These are phyloP conservation scores for Lindgomyces ingoldianus DNA, from an alignment of 495 filamentous ascomycete genomes.

Conservation along the genomic window DNA sequence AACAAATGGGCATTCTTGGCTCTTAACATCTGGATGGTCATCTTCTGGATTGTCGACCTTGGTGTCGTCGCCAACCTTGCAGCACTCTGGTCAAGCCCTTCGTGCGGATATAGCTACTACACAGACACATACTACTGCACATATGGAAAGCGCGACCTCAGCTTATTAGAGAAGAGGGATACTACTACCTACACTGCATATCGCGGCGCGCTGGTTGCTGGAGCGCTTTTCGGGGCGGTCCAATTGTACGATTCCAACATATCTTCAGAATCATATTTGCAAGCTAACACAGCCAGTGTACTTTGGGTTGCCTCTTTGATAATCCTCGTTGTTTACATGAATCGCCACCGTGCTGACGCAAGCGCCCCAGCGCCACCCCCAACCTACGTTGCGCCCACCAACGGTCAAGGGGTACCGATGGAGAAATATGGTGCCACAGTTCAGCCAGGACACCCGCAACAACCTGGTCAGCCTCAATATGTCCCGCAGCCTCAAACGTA, in stretches of 20 bases:
- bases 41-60: slow-evolving; percentile 35
- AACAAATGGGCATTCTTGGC: slow-evolving; percentile 25
- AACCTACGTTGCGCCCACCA: slow-evolving; percentile 2
- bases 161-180: slow-evolving; percentile 9
- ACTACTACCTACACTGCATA: slow-evolving; percentile 21
- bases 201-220: slow-evolving; percentile 28
- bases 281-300: slow-evolving; percentile 4
- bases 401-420: slow-evolving; percentile 10
- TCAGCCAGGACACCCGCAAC: slow-evolving; percentile 2
- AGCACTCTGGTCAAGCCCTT: neutral
- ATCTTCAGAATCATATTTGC: neutral
- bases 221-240: slow-evolving; percentile 26
- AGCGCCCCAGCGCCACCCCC: slow-evolving; percentile 1
- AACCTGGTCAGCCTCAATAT: slow-evolving; percentile 2
- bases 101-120: slow-evolving; percentile 1
- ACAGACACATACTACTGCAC: slow-evolving; percentile 7
- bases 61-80: slow-evolving; percentile 33
- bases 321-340: slow-evolving; percentile 21
- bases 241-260: slow-evolving; percentile 14
- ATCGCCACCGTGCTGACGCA: slow-evolving; percentile 12
- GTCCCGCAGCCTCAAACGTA: slow-evolving; percentile 7
- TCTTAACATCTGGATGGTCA: slow-evolving; percentile 26
- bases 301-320: slow-evolving; percentile 15
- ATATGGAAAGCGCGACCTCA: slow-evolving; percentile 5
- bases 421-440: slow-evolving; percentile 18